Evolutionary conservation across 148 eudicot genomes (phyloP), one percentile per base, ranked within the genome.

Genomic region (Fallopia convolvulus): DNA sequence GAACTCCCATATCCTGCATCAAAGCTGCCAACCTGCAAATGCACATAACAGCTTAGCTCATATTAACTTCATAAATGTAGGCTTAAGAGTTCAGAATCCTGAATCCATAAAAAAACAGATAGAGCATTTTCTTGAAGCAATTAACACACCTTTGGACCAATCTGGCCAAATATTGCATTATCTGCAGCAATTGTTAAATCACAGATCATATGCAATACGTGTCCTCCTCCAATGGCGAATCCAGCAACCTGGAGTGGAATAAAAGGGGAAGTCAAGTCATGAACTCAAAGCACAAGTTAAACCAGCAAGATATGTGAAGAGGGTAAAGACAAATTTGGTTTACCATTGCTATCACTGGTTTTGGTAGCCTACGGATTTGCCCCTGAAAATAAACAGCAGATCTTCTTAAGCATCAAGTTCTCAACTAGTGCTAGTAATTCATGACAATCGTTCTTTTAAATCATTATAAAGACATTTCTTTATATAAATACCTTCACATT

Each of bases 321-420:
- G 10, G 11, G 3, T 6, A 32, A 33, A 68, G 15, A 1, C 10
- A 10, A 68, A 73, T 20, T 73, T 17, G 50, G 0, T 20, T 73
- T 91, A 94, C 99, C 99, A 94, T 94, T 61, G 99, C 99, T 70
- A 94, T 91, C 52, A 94, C 99, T 70, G 99, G 99, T 83, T 94
- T 94, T 48, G 99, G 98, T 78, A 92, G 96, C 47, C 97, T 85
- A 18, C 99, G 88, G 70, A 94, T 94, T 76, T 94, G 99, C 79
- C 89, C 92, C 99, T 94, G 71, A 46, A 75, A 15, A 40, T 30
- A 70, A 78, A 39, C 36, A 65, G 30, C 44, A 68, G 7, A 33
- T 68, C 44, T 1, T 6, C 21, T 14, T 33, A 68, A 68, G 17
- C 20, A 36, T 68, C 46, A 66, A 15, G 18, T 12, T 50, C 56